These are phyloP conservation scores for Chlorociboria aeruginascens DNA, from an alignment of 495 filamentous ascomycete genomes.

Conservation along the genomic window DNA sequence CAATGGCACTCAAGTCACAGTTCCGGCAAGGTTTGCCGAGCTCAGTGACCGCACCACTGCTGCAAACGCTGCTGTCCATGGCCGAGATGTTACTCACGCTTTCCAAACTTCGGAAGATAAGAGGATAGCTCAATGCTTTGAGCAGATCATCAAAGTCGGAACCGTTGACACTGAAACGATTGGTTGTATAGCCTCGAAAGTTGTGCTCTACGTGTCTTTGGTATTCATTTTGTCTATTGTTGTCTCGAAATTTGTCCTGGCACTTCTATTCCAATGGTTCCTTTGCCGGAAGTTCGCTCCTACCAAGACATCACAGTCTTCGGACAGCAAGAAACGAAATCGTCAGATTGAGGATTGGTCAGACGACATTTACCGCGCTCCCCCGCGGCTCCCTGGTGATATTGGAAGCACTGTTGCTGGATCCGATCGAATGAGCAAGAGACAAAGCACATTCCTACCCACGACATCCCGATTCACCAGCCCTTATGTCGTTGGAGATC, in stretches of 20 bases:
- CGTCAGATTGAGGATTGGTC: constrained; percentile 97
- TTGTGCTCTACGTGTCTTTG: constrained; percentile 90
- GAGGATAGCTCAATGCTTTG: constrained; percentile 69
- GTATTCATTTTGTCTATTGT: constrained; percentile 91
- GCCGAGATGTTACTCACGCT: constrained; percentile 82
- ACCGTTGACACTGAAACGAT: constrained; percentile 93
- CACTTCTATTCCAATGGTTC: constrained; percentile 92
- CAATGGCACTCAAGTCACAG: constrained; percentile 69
- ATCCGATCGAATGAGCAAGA: constrained; percentile 64
- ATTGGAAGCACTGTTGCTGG: constrained; percentile 42
- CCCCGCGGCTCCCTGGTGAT: constrained; percentile 64
- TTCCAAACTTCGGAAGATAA: constrained; percentile 71
- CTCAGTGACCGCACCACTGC: constrained; percentile 40
- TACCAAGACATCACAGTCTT: constrained; percentile 53
- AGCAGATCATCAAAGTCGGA: constrained; percentile 90
- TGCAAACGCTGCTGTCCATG: constrained; percentile 59
- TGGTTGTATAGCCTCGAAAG: constrained; percentile 93
- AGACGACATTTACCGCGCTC: constrained; percentile 90
- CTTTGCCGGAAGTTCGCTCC: constrained; percentile 72
- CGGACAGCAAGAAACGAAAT: constrained; percentile 67
- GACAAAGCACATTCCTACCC: constrained; percentile 65
- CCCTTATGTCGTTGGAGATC: constrained; percentile 60
- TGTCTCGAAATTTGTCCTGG: constrained; percentile 75
- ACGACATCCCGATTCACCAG: constrained; percentile 92
- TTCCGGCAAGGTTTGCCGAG: constrained; percentile 67